These are phyloP conservation scores for Skeletonema tropicum DNA, from an alignment of 108 stramenopile species.

Conservation along the genomic window DNA sequence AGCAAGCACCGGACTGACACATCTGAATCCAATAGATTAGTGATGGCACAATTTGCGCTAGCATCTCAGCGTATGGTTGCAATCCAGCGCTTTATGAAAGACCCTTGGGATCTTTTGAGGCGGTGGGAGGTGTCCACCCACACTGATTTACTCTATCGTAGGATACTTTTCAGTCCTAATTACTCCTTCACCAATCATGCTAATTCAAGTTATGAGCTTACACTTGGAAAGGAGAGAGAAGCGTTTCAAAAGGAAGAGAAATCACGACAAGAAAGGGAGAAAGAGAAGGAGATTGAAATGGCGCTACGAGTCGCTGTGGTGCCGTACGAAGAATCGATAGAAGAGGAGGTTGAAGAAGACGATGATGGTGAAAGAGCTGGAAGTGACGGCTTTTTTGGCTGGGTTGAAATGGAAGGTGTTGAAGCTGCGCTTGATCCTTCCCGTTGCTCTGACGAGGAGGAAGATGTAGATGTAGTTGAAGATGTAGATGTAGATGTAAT, in stretches of 20 bases:
- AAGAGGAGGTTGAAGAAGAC: conserved; percentile 63
- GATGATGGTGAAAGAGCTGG: conserved; percentile 45
- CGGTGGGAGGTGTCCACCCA: conserved; percentile 68
- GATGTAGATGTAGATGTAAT: too few species aligned
- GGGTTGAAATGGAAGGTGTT: conserved; percentile 23
- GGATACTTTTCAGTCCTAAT: conserved; percentile 64
- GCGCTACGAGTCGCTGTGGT: conserved; percentile 69
- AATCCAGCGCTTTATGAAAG: conserved; percentile 48
- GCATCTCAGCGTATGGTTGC: conserved; percentile 53
- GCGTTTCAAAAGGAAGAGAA: conserved; percentile 54
- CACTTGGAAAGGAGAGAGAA: conserved; percentile 69
- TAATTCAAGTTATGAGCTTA: conserved; percentile 72
- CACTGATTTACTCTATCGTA: conserved; percentile 73
- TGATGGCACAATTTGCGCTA: conserved; percentile 18
- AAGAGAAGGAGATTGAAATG: conserved; percentile 59
- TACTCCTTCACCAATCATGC: conserved; percentile 64
- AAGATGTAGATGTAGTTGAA: not conserved
- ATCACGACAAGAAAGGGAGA: conserved; percentile 46
- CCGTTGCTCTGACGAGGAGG: conserved; percentile 3
- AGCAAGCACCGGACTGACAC: conserved; percentile 44
- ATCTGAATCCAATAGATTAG: conserved; percentile 37
- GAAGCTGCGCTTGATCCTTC: not conserved
- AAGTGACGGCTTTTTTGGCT: conserved; percentile 48
- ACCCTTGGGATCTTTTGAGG: conserved; percentile 46
- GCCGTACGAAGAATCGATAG: conserved; percentile 45